Conservation (phyloP, 2,329 filamentous ascomycete genomes). For the Rutstroemia sp. region DNA sequence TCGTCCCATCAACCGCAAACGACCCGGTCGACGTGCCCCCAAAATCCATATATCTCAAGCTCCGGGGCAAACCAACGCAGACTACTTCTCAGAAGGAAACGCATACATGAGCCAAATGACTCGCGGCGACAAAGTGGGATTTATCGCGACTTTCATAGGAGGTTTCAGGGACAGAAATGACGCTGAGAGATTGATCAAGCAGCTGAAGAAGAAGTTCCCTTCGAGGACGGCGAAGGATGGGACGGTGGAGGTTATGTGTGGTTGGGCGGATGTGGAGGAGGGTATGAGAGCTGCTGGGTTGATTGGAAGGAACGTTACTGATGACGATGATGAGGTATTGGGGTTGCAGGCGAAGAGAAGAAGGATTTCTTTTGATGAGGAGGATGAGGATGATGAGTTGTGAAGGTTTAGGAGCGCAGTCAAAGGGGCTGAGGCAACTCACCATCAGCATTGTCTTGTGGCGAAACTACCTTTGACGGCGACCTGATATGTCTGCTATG, state of each 20-base stretch:
- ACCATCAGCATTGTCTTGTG: too few species aligned
- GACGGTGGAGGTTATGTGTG: not conserved
- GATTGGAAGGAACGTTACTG: not conserved
- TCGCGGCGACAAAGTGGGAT: not conserved
- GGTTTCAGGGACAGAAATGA: not conserved
- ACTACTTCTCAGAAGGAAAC: not conserved
- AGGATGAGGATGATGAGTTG: not conserved
- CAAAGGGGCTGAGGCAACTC: too few species aligned
- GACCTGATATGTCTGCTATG: too few species aligned
- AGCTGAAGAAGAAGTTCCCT: not conserved
- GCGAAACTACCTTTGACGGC: too few species aligned
- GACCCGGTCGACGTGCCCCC: not conserved
- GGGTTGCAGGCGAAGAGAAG: not conserved
- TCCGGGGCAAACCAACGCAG: not conserved
- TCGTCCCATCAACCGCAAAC: not conserved
- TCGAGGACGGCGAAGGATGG: conserved; percentile 2
- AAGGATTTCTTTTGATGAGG: not conserved
- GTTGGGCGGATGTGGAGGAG: not conserved
- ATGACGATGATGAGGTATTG: not conserved
- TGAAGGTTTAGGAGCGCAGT: not conserved
- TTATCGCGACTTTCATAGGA: not conserved
- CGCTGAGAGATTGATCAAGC: not conserved
- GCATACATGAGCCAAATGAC: not conserved
- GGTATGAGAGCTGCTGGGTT: not conserved
- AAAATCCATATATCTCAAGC: not conserved